Conservation (phyloP, 2,329 filamentous ascomycete species). For the Xylariaceae sp. region DNA sequence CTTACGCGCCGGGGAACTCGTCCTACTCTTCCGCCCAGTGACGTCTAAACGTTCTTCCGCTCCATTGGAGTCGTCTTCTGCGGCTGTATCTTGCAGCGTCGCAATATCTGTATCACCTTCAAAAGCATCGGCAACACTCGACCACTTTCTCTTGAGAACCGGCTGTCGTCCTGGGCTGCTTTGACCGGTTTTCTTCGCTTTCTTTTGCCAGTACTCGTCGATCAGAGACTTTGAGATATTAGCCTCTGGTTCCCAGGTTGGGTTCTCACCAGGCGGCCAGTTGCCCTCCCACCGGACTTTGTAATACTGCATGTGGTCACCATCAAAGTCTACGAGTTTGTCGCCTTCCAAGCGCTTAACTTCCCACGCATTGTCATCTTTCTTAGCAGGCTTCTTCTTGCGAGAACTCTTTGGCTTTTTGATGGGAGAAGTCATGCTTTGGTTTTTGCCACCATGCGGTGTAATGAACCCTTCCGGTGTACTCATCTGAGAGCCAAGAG, state of each 20-base stretch:
- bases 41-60: slow-evolving; percentile 19
- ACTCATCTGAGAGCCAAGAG: slow-evolving; percentile 11
- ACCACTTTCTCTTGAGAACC: slow-evolving; percentile 27
- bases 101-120: slow-evolving; percentile 20
- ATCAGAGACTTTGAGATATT: slow-evolving; percentile 44
- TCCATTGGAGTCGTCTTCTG: slow-evolving; percentile 3
- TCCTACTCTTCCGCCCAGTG: slow-evolving; percentile 9
- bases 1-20: not conserved
- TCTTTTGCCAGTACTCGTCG: slow-evolving; percentile 37
- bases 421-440: not conserved
- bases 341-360: slow-evolving; percentile 44
- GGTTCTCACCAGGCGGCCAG: slow-evolving; percentile 54
- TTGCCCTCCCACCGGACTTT: slow-evolving; percentile 54
- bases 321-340: slow-evolving; percentile 34
- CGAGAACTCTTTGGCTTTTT: slow-evolving; percentile 1
- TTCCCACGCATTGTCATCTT: slow-evolving; percentile 34
- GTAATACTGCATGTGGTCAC: slow-evolving; percentile 40
- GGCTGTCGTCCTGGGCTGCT: not conserved
- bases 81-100: not conserved
- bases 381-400: slow-evolving; percentile 20
- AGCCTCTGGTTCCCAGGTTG: slow-evolving; percentile 54
- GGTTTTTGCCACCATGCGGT: not conserved
- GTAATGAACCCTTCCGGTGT: no score
- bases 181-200: slow-evolving; percentile 16
- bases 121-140: slow-evolving; percentile 34